Evolutionary conservation across 108 stramenopile genomes (phyloP).

Genomic region (Asterionellopsis glacialis): DNA sequence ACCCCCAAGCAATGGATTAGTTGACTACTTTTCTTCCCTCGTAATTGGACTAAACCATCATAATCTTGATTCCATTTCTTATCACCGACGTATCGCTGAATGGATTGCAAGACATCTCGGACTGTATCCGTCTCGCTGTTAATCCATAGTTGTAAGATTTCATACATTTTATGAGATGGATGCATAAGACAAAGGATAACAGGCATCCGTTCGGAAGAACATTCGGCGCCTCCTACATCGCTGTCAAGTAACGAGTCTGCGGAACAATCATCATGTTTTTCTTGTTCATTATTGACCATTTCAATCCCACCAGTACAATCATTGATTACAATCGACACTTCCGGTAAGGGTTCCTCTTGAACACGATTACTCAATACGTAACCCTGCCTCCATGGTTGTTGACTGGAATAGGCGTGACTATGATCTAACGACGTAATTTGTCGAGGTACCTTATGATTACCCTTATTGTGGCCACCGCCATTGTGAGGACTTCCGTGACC

Average conservation of each 20-base stretch:
- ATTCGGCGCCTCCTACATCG: background rate
- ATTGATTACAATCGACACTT: background rate
- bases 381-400: conserved; percentile 33
- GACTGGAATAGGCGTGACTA: conserved; percentile 2
- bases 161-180: conserved; percentile 26
- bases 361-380: conserved; percentile 15
- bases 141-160: conserved; percentile 46
- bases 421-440: conserved; percentile 12
- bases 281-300: conserved; percentile 9
- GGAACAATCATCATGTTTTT: background rate
- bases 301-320: conserved; percentile 1
- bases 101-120: conserved; percentile 34
- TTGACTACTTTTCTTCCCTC: conserved; percentile 28
- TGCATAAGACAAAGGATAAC: conserved; percentile 39
- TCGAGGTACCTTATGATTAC: conserved; percentile 10
- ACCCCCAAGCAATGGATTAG: conserved; percentile 36
- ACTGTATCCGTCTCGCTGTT: conserved; percentile 32
- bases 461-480: background rate
- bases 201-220: conserved; percentile 26
- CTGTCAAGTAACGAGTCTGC: conserved; percentile 7
- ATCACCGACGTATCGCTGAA: conserved; percentile 24
- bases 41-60: conserved; percentile 43
- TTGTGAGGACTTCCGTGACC: conserved; percentile 2
- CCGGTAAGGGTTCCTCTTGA: background rate
- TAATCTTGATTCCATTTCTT: conserved; percentile 36